Conservation (phyloP, 208 protist species). For the Jaenimonas drosophilae region DNA sequence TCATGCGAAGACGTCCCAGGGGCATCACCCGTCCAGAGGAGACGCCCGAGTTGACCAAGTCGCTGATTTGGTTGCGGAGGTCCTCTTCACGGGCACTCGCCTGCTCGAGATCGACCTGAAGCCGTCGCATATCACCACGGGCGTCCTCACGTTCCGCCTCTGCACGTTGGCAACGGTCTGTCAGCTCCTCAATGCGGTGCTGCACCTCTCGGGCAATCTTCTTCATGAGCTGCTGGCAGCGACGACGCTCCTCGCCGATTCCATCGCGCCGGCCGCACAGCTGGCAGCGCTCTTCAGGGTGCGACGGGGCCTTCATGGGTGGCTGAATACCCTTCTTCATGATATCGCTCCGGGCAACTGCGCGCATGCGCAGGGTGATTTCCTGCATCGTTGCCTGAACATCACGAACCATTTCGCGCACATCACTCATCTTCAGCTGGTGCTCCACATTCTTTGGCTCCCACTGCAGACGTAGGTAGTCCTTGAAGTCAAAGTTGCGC, state of each 20-base stretch:
- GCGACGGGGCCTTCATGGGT: constrained; percentile 43
- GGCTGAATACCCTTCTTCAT: constrained; percentile 47
- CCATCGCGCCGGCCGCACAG: constrained; percentile 68
- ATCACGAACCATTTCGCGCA: constrained; percentile 70
- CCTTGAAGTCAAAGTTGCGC: constrained; percentile 54
- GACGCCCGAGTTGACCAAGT: constrained; percentile 1
- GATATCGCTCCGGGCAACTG: constrained; percentile 41
- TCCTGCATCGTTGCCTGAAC: constrained; percentile 46
- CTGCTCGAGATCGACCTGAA: constrained; percentile 34
- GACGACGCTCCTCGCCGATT: constrained; percentile 28
- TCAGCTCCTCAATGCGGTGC: constrained; percentile 50
- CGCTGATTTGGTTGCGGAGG: constrained; percentile 8
- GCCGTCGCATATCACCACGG: constrained; percentile 26
- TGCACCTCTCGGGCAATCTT: constrained; percentile 68
- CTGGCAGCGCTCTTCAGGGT: constrained; percentile 52
- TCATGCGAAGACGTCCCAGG: neutral
- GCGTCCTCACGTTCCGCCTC: constrained; percentile 61
- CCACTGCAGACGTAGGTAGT: constrained; percentile 42
- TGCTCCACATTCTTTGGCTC: constrained; percentile 9
- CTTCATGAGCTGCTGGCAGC: constrained; percentile 45
- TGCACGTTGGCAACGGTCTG: constrained; percentile 52
- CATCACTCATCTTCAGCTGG: constrained; percentile 32
- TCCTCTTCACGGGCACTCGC: constrained; percentile 15
- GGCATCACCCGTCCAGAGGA: neutral
- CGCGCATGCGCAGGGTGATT: constrained; percentile 55